Evolutionary conservation across 2,329 filamentous ascomycete species (phyloP).

Genomic region (Cladorrhinum sp.): DNA sequence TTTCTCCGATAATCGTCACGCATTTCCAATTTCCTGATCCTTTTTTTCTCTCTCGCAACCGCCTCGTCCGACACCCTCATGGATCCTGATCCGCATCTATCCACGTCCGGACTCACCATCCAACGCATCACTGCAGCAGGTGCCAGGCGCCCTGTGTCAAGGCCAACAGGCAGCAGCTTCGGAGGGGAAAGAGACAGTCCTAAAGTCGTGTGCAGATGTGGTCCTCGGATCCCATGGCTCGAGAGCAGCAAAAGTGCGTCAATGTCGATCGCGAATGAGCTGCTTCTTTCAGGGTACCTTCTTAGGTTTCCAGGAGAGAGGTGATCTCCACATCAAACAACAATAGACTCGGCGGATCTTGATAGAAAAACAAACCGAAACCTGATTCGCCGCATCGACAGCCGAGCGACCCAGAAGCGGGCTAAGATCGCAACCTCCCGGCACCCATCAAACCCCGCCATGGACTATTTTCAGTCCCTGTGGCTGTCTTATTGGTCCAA

Average conservation of each 20-base stretch:
- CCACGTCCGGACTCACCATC: neutral
- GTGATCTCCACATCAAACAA: neutral
- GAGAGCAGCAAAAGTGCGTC: neutral
- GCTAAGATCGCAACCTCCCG: constrained; percentile 8
- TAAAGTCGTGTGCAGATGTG: neutral
- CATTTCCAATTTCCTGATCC: neutral
- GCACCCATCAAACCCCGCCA: neutral
- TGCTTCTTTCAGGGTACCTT: no score
- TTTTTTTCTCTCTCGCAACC: neutral
- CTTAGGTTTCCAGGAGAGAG: neutral
- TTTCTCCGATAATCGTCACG: neutral
- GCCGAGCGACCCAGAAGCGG: constrained; percentile 1
- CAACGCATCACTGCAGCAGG: neutral
- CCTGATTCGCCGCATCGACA: constrained; percentile 13
- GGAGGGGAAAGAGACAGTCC: neutral
- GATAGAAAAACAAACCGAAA: constrained; percentile 5
- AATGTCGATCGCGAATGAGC: neutral
- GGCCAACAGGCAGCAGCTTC: no score
- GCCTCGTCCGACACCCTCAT: neutral
- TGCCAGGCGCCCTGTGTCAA: neutral
- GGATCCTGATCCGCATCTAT: neutral
- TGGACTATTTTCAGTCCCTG: constrained; percentile 6
- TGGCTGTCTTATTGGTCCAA: constrained; percentile 5
- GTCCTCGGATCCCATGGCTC: neutral
- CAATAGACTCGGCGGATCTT: neutral